A percentile compares a stretch with the other conserved stretches of the same genome.
Evolutionary conservation across 768 basidiomycete genomes (phyloP).

Genomic region (Mycena epipterygia): DNA sequence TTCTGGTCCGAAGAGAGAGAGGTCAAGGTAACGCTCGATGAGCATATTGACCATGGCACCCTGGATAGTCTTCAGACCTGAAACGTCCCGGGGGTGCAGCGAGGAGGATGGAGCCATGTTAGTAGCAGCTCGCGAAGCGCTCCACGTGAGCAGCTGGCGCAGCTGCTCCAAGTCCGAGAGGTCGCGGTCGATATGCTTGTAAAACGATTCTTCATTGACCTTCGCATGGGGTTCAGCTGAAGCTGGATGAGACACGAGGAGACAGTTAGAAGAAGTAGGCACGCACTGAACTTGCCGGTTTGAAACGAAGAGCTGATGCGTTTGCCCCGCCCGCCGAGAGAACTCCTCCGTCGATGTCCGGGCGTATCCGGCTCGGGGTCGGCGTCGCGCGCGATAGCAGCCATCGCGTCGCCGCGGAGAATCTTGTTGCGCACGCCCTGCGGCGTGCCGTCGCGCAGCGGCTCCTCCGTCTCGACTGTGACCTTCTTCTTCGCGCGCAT

Average conservation of each 20-base stretch:
- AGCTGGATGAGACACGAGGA: neutral
- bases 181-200: conserved; percentile 85
- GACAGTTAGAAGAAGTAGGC: conserved; percentile 18
- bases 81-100: conserved; percentile 61
- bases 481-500: conserved; percentile 44
- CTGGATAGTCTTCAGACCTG: conserved; percentile 64
- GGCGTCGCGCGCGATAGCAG: conserved; percentile 50
- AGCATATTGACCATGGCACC: conserved; percentile 75
- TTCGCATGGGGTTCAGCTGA: conserved; percentile 73
- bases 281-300: conserved; percentile 80
- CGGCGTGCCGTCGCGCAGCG: conserved; percentile 74
- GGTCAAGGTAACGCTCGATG: conserved; percentile 77
- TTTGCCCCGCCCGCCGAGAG: conserved; percentile 77
- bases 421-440: conserved; percentile 76
- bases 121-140: conserved; percentile 70
- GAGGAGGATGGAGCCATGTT: conserved; percentile 45
- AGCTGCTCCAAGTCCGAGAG: conserved; percentile 81
- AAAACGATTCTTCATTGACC: conserved; percentile 77
- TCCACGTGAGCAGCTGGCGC: conserved; percentile 82
- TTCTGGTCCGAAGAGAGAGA: conserved; percentile 49
- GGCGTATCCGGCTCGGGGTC: conserved; percentile 43
- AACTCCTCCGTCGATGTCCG: conserved; percentile 69
- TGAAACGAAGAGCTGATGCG: conserved; percentile 80
- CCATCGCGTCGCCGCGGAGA: conserved; percentile 68
- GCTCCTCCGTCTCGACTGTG: conserved; percentile 62